Evolutionary conservation across 2,329 filamentous ascomycete genomes (phyloP).

Genomic region (Delphinella strobiligena): DNA sequence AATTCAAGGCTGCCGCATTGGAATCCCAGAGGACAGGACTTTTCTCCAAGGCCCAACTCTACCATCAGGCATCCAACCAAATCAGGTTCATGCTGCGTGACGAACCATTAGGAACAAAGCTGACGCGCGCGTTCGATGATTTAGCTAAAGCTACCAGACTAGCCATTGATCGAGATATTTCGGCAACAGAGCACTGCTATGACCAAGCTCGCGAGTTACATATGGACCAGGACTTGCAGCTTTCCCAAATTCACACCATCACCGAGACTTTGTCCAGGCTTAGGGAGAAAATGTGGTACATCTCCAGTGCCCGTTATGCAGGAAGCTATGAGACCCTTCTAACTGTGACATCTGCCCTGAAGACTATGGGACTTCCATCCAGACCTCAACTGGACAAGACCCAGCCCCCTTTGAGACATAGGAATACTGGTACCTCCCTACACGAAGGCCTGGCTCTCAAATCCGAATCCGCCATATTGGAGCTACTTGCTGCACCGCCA

Average conservation of each 20-base stretch:
- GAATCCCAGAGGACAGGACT: not conserved
- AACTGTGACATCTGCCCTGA: conserved; percentile 75
- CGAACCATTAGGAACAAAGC: conserved; percentile 53
- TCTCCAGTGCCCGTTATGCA: conserved; percentile 84
- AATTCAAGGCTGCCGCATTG: not conserved
- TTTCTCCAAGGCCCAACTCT: not conserved
- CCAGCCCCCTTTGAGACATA: conserved; percentile 25
- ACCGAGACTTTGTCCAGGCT: conserved; percentile 46
- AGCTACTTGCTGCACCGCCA: conserved; percentile 69
- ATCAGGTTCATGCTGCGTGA: conserved; percentile 49
- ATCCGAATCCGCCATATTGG: conserved; percentile 73
- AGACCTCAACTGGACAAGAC: conserved; percentile 28
- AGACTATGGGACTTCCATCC: conserved; percentile 64
- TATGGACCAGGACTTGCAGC: conserved; percentile 50
- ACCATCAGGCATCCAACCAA: conserved; percentile 71
- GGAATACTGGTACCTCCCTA: conserved; percentile 32
- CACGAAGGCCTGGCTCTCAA: conserved; percentile 56
- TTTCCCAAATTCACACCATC: conserved; percentile 35
- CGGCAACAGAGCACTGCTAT: conserved; percentile 1
- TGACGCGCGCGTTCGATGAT: conserved; percentile 60
- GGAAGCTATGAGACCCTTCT: conserved; percentile 76
- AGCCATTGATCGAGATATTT: conserved; percentile 6
- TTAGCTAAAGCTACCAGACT: conserved; percentile 47
- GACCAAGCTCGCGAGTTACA: not conserved
- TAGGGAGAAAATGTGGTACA: conserved; percentile 98